phyloP scores from a whole-genome alignment of 2,329 filamentous ascomycete genomes.

The Neofusicoccum parvum region DNA sequence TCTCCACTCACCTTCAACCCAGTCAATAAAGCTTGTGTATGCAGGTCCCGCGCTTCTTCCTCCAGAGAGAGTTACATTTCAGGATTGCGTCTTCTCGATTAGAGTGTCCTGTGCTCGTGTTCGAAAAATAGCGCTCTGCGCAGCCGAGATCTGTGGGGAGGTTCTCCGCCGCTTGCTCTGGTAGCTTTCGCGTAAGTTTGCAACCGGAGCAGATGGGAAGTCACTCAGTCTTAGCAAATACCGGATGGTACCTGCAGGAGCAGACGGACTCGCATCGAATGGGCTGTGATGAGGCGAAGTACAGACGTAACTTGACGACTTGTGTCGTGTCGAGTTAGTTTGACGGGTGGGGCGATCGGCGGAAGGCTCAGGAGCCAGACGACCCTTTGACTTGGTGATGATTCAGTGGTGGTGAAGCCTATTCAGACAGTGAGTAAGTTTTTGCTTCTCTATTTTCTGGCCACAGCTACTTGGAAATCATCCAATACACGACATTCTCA shows the following conservation, averaged over 20 bases:
- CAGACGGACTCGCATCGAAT: not conserved
- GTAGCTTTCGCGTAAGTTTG: not conserved
- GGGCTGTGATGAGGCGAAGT: not conserved
- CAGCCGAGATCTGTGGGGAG: not conserved
- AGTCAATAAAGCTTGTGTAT: not conserved
- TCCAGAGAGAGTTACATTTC: not conserved
- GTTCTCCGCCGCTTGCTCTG: not conserved
- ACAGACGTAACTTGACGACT: not conserved
- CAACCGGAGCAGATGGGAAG: not conserved
- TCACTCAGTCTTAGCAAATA: not conserved
- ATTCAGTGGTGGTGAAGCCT: slow-evolving; percentile 1
- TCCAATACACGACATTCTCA: not conserved
- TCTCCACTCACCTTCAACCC: not conserved
- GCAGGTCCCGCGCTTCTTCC: not conserved
- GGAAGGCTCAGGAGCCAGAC: not conserved
- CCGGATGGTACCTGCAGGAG: not conserved
- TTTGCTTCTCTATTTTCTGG: not conserved
- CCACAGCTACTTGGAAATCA: not conserved
- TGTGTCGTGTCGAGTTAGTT: not conserved
- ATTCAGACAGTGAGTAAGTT: not conserved
- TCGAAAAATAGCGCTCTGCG: not conserved
- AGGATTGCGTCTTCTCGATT: slow-evolving; percentile 2
- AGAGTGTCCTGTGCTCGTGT: not conserved
- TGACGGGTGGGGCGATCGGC: not conserved
- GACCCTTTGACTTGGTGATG: not conserved